phyloP scores from a whole-genome alignment of 2,329 filamentous ascomycete species.

The Trichophyton schoenleinii region DNA sequence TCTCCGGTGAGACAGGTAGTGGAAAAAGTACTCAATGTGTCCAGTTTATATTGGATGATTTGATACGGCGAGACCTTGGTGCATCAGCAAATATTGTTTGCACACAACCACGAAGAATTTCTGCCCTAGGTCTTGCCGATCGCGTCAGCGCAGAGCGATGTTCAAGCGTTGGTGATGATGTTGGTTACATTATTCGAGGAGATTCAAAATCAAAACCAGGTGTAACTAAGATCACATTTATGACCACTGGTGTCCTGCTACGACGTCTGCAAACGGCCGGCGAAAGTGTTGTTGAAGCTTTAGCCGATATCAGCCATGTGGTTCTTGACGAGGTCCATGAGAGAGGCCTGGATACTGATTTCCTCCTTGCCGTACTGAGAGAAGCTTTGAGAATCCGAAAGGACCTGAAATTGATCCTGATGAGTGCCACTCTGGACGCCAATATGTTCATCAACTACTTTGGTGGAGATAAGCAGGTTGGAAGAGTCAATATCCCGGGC shows the following conservation, averaged over 20 bases:
- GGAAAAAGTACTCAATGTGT: constrained; percentile 96
- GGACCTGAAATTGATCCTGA: constrained; percentile 80
- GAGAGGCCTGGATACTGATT: constrained; percentile 86
- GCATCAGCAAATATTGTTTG: constrained; percentile 79
- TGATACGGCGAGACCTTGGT: constrained; percentile 65
- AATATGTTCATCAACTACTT: constrained; percentile 78
- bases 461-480: constrained; percentile 55
- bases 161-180: constrained; percentile 65
- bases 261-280: constrained; percentile 80
- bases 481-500: constrained; percentile 73
- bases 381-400: constrained; percentile 63
- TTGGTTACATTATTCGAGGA: constrained; percentile 84
- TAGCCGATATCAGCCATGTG: constrained; percentile 86
- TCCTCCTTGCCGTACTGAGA: constrained; percentile 73
- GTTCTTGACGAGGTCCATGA: constrained; percentile 97
- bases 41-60: constrained; percentile 86
- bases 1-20: constrained; percentile 91
- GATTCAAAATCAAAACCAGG: constrained; percentile 62
- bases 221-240: constrained; percentile 81
- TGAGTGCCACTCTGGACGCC: constrained; percentile 92
- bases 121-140: constrained; percentile 83
- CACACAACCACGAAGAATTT: constrained; percentile 89
- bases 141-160: constrained; percentile 88
- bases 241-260: constrained; percentile 87
- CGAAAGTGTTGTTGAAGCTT: constrained; percentile 65